Evolutionary conservation across 2,329 filamentous ascomycete species (phyloP), one percentile per base, ranked within the genome.

Genomic region (Neonectria hederae): DNA sequence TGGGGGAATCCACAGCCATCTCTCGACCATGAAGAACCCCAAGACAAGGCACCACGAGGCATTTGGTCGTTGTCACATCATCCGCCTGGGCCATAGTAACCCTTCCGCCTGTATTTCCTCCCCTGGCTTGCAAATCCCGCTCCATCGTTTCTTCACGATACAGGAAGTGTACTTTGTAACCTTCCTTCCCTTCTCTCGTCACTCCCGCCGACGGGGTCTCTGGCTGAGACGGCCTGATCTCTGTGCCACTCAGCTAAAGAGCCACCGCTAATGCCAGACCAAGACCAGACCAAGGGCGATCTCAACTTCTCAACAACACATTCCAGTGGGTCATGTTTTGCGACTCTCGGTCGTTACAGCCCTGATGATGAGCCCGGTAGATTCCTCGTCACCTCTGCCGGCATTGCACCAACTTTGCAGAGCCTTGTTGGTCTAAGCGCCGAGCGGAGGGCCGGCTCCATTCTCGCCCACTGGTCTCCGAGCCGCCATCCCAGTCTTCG

Each of bases 51-150:
- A 54, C 63, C 63, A 66, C 63, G 61, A 63, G 64, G 49, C 56
- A 48, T 60, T 57, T 61, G 57, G 38, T 21, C 21, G 19, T 42
- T 54, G 61, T 61, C 64, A 40, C 64, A 61, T 64, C 61, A 54
- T 59, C 53, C 38, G 46, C 30, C 35, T 42, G 21, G 56, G 46
- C 32, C 32, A 59, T 26, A 11, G 52, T 8, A 7, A 19, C 7
- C 6, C 38, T 19, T 6, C 24, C 61, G 55, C 21, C 54, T 52
- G 4, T 30, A 61, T 62, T 65, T 61, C 62, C 62, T 57, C 38
- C 54, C 54, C 46, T 56, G 48, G 56, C 40, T 61, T 61, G 56
- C 61, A 64, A 66, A 60, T 66, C 52, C 64, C 60, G 60, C 64
- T 60, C 17, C 28, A 46, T 42, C 21, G 22, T 22, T 24, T 21